Evolutionary conservation across 805 yeast species (phyloP).

Genomic region (Ogataea salicorniae): DNA sequence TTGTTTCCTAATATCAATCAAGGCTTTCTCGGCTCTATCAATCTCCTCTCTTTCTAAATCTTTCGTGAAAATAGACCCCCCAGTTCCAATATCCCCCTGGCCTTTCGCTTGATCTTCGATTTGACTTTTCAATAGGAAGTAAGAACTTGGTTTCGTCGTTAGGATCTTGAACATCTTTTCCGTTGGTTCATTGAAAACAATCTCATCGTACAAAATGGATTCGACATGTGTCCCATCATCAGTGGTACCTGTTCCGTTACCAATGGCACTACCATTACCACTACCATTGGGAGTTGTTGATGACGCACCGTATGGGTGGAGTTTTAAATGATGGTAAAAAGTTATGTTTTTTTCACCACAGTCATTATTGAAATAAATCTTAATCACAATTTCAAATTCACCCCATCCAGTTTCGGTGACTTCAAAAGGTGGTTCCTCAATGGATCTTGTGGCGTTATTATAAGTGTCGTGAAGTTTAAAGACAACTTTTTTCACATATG

Average conservation of each 20-base stretch:
- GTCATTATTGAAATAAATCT: slow-evolving; percentile 80
- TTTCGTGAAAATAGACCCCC: slow-evolving; percentile 25
- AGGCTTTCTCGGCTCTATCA: slow-evolving; percentile 42
- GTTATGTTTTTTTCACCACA: slow-evolving; percentile 84
- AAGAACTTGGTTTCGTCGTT: slow-evolving; percentile 60
- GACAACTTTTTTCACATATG: slow-evolving; percentile 81
- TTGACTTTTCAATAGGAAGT: slow-evolving; percentile 34
- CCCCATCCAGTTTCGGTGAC: slow-evolving; percentile 99
- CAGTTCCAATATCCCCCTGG: slow-evolving; percentile 1
- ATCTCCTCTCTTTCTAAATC: slow-evolving; percentile 64
- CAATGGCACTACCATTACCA: background rate
- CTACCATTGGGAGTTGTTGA: slow-evolving; percentile 1
- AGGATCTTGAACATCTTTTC: slow-evolving; percentile 78
- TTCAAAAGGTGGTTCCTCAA: slow-evolving; percentile 89
- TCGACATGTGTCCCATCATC: slow-evolving; percentile 41
- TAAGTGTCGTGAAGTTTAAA: slow-evolving; percentile 96
- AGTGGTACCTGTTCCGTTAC: slow-evolving; percentile 19
- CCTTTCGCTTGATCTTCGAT: slow-evolving; percentile 17
- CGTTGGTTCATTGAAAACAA: slow-evolving; percentile 94
- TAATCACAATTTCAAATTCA: slow-evolving; percentile 88
- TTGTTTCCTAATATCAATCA: slow-evolving; percentile 25
- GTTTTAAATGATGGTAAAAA: slow-evolving; percentile 81
- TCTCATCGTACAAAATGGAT: slow-evolving; percentile 73
- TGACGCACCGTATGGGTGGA: slow-evolving; percentile 73
- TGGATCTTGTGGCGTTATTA: slow-evolving; percentile 74